Percentiles rank a stretch among this genome's conserved stretches.
phyloP scores from a whole-genome alignment of 192 early-diverging fungal genomes.

The Gigaspora rosea region DNA sequence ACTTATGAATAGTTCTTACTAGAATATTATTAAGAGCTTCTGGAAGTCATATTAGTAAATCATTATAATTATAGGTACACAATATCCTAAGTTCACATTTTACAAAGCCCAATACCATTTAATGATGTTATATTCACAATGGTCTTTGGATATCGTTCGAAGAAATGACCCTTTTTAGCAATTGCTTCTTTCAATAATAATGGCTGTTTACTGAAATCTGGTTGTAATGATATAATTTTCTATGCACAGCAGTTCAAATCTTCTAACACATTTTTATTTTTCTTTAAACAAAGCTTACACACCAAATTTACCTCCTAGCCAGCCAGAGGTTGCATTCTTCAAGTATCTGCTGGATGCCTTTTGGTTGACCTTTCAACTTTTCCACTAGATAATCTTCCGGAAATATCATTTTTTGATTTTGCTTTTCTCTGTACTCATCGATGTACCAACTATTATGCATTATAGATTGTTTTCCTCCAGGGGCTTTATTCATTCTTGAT shows the following conservation, averaged over 20 bases:
- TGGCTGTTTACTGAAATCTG: constrained; percentile 22
- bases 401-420: constrained; percentile 34
- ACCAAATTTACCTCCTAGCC: constrained; percentile 17
- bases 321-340: constrained; percentile 31
- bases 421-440: neutral
- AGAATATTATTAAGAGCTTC: neutral
- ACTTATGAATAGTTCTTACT: neutral
- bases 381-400: constrained; percentile 22
- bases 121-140: too few species aligned
- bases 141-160: neutral
- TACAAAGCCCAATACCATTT: too few species aligned
- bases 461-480: constrained; percentile 29
- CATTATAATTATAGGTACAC: neutral
- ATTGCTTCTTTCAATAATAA: constrained; percentile 26
- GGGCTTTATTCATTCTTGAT: constrained; percentile 32
- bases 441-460: constrained; percentile 30
- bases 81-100: too few species aligned
- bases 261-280: constrained; percentile 4
- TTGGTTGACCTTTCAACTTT: constrained; percentile 35
- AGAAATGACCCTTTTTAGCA: constrained; percentile 14
- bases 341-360: constrained; percentile 37
- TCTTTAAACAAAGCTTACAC: constrained; percentile 30
- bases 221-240: constrained; percentile 3
- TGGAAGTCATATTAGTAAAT: neutral
- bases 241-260: constrained; percentile 16